Base-by-base conservation (phyloP, 441 rosid species). In the Erodium trifolium region DNA sequence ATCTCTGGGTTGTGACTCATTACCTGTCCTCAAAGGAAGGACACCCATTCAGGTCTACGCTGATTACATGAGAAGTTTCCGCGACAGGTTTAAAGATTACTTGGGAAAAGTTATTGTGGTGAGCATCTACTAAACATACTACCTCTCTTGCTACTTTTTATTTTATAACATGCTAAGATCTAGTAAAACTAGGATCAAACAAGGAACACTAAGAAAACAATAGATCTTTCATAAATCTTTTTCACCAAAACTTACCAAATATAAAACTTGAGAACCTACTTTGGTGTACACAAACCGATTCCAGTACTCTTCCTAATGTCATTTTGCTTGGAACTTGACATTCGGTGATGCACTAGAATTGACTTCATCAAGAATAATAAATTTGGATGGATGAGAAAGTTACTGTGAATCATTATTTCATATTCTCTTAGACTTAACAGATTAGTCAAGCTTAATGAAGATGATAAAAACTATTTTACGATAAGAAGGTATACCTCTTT, bases 1-100 rank as follows among this genome's bases (percentile, higher is more conserved):
- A 71, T 86, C 97, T 69, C 76, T 93, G 77, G 98, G 97, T n/a
- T 91, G 95, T 80, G 97, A 93, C 74, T 75, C 86, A 0, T 59
- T 93, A 34, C 97, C 98, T 0, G 84, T 88, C 39, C 82, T 93
- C 11, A 77, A 84, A 78, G 98, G 98, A 79, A 84, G 98, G 80
- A 93, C 93, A 64, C 95, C 98, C 59, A 82, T 93, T 75, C 98
- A 91, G 72, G 93, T 83, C 76, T 93, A 91, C 73, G 60, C 91
- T 5, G 98, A 93, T 79, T 93, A 80, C 77, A 93, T 93, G 98
- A 84, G 81, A 78, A 89, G 97, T 84, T 93, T 93, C 87, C 84
- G 83, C 35, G 84, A 89, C 55, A 80, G 86, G 77, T 91, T 91
- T 74, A 81, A 75, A 18, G 82, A 76, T 73, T 82, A 78, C 81